Evolutionary conservation across 129 eudicot genomes (phyloP).

Genomic region (Heracleum sosnowskyi): DNA sequence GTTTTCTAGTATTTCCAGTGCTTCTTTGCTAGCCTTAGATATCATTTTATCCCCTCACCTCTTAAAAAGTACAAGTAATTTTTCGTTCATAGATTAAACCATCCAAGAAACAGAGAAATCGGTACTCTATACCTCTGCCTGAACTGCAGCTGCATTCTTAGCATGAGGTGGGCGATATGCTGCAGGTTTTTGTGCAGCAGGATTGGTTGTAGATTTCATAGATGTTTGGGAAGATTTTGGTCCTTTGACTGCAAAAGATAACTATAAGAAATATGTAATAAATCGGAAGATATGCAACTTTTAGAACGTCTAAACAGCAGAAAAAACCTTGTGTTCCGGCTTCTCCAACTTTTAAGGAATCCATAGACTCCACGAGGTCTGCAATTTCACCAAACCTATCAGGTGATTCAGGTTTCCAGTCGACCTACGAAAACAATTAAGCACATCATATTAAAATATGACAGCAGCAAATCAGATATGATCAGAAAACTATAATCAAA

Average conservation of each 20-base stretch:
- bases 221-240: conserved; percentile 46
- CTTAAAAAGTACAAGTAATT: background rate
- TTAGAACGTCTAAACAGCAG: conserved; percentile 1
- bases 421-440: conserved; percentile 47
- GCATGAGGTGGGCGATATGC: conserved; percentile 98
- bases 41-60: background rate
- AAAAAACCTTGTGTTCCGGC: conserved; percentile 49
- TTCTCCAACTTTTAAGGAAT: conserved; percentile 52
- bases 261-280: conserved; percentile 14
- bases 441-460: conserved; percentile 9
- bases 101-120: background rate
- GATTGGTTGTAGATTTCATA: conserved; percentile 37
- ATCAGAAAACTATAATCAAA: background rate
- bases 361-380: conserved; percentile 65
- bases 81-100: too few relatives aligned
- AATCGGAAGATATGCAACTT: background rate
- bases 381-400: conserved; percentile 71
- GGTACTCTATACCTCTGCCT: conserved; percentile 61
- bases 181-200: conserved; percentile 69
- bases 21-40: background rate
- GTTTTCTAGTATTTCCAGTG: background rate
- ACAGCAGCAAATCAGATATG: background rate
- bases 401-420: conserved; percentile 91
- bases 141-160: conserved; percentile 70
- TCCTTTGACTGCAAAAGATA: conserved; percentile 47